phyloP scores from a whole-genome alignment of 2,329 filamentous ascomycete species.

The Aspergillus sp. region DNA sequence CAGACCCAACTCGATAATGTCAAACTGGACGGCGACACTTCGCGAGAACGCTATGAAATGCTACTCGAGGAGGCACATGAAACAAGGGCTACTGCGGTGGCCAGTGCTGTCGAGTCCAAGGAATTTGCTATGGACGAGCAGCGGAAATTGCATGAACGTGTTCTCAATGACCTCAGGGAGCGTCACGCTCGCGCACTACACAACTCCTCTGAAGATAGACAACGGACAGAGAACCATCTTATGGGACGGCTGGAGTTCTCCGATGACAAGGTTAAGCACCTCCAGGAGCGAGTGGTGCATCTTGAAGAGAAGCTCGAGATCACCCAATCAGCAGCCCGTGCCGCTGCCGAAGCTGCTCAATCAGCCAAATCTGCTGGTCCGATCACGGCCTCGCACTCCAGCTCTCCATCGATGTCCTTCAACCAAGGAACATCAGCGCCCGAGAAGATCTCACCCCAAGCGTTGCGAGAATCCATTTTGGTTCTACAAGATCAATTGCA shows the following conservation, averaged over 20 bases:
- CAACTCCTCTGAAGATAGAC: constrained; percentile 76
- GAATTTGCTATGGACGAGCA: constrained; percentile 57
- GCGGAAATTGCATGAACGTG: constrained; percentile 67
- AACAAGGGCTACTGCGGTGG: constrained; percentile 61
- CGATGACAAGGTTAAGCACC: constrained; percentile 78
- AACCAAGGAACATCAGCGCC: constrained; percentile 55
- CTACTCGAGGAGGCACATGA: constrained; percentile 77
- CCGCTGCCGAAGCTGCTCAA: constrained; percentile 75
- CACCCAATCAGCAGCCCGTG: constrained; percentile 80
- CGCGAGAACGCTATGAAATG: constrained; percentile 78
- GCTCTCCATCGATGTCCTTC: constrained; percentile 49
- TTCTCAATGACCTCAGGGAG: constrained; percentile 71
- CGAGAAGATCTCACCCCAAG: constrained; percentile 90
- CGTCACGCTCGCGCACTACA: constrained; percentile 73
- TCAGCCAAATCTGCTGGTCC: constrained; percentile 49
- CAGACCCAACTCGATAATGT: constrained; percentile 75
- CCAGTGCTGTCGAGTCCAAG: constrained; percentile 54
- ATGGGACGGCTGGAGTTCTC: constrained; percentile 79
- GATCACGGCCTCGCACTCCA: constrained; percentile 41
- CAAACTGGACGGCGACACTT: constrained; percentile 75
- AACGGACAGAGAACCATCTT: constrained; percentile 75
- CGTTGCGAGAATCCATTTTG: constrained; percentile 91
- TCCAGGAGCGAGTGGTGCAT: constrained; percentile 80
- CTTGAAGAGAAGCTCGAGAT: constrained; percentile 91
- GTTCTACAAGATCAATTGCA: constrained; percentile 96